Evolutionary conservation across 106 monocot species (phyloP), one percentile per base, ranked within the genome.

Genomic region (Dendrobium chrysotoxum): DNA sequence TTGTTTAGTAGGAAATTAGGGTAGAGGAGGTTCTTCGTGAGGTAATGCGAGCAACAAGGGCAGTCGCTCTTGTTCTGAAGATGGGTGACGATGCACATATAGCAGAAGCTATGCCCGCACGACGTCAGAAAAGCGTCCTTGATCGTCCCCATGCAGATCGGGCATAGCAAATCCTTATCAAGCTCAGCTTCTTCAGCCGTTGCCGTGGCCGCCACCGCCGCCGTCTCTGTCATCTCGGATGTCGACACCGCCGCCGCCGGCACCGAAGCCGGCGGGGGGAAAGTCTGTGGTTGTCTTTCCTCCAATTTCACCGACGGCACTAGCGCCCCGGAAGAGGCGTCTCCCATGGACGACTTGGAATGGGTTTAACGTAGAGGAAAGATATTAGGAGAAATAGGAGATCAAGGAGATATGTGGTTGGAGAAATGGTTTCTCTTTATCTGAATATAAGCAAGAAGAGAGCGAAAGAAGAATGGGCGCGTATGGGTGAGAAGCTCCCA

Each of bases 41-140:
- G 88, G 74, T 90, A 97, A 58, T 89, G 86, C 1, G 86, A 90
- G 79, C 97, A 97, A 83, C 94, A 92, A 57, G 97, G 97, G 84
- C 97, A 97, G 75, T 97, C 94, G 74, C 80, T 97, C 88, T 97
- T 97, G 78, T 97, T 92, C 47, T 91, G 87, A 72, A 97, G 89
- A 76, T 97, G 97, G 4, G 97, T 97, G 53, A 94, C 86, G 77
- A 97, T 94, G 85, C 97, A 97, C 97, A 97, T 92, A 87, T 97
- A 97, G 82, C 97, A 97, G 84, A 97, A 97, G 83, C 90, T 94
- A 78, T 97, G 94, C 18, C 97, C 97, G 78, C 97, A 97, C 25
- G 90, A 83, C 35, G 97, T 94, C 53, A 97, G 76, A 82, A 97
- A 97, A 46, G 97, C 97, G 50, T 97, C 97, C 81, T 94, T 97